A percentile compares a stretch with the other conserved stretches of the same genome.
These are phyloP conservation scores for Neopestalotiopsis sp. DNA, from an alignment of 2,329 filamentous ascomycete genomes.

Conservation along the genomic window DNA sequence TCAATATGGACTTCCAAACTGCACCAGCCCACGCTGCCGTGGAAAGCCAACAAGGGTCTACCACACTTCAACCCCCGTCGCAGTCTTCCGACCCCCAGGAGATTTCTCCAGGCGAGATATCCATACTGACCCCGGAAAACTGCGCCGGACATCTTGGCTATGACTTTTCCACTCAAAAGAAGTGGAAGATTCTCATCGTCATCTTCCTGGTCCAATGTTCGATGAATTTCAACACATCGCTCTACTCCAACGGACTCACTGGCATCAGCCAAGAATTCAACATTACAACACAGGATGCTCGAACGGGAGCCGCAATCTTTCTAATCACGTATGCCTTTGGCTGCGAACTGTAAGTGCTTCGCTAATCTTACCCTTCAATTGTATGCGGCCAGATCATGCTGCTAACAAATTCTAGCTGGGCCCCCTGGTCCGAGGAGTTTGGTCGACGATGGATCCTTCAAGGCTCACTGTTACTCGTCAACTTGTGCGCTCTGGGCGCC, in stretches of 20 bases:
- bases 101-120: no score
- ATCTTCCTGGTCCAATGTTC: slow-evolving; percentile 59
- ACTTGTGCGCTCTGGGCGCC: slow-evolving; percentile 56
- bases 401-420: slow-evolving; percentile 49
- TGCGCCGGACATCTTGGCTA: slow-evolving; percentile 52
- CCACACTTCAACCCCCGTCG: no score
- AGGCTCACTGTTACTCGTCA: slow-evolving; percentile 55
- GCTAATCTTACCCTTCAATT: not conserved
- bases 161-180: slow-evolving; percentile 49
- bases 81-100: no score
- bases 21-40: no score
- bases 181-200: slow-evolving; percentile 56
- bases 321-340: slow-evolving; percentile 56
- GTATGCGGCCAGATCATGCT: no score
- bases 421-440: slow-evolving; percentile 59
- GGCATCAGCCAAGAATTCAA: slow-evolving; percentile 50
- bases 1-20: no score
- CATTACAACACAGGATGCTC: slow-evolving; percentile 50
- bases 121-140: slow-evolving; percentile 49
- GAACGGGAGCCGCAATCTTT: slow-evolving; percentile 53
- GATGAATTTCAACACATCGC: slow-evolving; percentile 61
- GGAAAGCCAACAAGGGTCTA: no score
- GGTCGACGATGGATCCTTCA: slow-evolving; percentile 58
- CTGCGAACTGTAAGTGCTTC: slow-evolving; percentile 57
- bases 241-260: slow-evolving; percentile 54